Base-by-base conservation (phyloP, 192 early-diverging fungal genomes). In the Linnemannia hyalina region DNA sequence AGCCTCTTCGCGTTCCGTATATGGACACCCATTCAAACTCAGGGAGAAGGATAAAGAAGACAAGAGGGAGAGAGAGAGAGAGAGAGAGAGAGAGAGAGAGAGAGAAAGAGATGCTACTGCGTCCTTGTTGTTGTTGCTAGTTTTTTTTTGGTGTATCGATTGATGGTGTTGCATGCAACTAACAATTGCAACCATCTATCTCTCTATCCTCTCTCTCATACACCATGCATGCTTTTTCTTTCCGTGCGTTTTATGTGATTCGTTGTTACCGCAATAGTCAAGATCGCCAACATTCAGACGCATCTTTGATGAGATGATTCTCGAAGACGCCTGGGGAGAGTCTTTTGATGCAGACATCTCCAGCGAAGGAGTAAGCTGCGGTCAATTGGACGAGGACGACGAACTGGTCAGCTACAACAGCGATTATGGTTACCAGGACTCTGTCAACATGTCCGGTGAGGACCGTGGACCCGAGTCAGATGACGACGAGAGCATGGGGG, bases 291-390 rank as follows among this genome's bases (percentile, higher is more conserved):
- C 75, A 1, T 77, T 82, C 68, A 49, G 75, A 44, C 75, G 70
- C 32, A 82, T 82, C 41, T 82, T 82, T 36, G 81, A 82, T 36
- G 81, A 82, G 42, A 82, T 82, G 81, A 82, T 82, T 22, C 55
- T 38, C 13, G 49, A 77, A 23, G 41, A 77, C 2, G 81, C 81
- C 1, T 82, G 81, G 81, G 81, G 75, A 5, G 22, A 15, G 18
- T 23, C 60, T 5, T 38, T 47, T 29, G 80, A 81, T 20, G 9
- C 29, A 7, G 70, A 47, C 13, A 3, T 38, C 5, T 46, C 57
- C 23, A 80, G 71, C 44, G 73, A 47, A 69, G 35, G 76, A 16
- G 60, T 13, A 11, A 32, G 29, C 29, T 32, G 32, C 13, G 29
- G 29, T 13, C 29, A 65, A 15, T 32, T 32, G 29, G 60, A 65